Percentiles rank a stretch among this genome's conserved stretches.
phyloP scores from a whole-genome alignment of 495 filamentous ascomycete genomes.

The Hypoxylon lenormandii region DNA sequence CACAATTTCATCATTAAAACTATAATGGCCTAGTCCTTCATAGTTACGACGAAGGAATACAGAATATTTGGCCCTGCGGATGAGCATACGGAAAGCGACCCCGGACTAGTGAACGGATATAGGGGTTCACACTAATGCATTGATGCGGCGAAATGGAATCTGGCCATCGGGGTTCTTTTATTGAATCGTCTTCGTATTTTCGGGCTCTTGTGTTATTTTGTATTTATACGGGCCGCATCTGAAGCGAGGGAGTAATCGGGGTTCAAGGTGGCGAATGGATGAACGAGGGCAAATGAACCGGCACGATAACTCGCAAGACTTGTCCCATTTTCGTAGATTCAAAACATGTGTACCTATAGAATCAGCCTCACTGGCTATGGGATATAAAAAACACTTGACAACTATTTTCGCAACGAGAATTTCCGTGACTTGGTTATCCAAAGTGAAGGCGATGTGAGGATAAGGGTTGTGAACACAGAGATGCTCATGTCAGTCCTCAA shows the following conservation, averaged over 20 bases:
- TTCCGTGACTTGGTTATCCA: neutral
- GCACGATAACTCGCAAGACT: constrained; percentile 24
- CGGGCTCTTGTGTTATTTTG: constrained; percentile 5
- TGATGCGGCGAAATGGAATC: constrained; percentile 37
- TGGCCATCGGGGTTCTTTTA: neutral
- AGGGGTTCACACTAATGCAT: constrained; percentile 38
- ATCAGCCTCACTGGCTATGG: constrained; percentile 17
- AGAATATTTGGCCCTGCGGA: constrained; percentile 11
- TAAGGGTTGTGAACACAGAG: neutral
- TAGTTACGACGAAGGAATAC: neutral
- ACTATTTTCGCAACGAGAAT: neutral
- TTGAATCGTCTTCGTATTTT: constrained; percentile 3
- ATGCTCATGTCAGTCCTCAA: too few species aligned
- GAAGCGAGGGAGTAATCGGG: constrained; percentile 20
- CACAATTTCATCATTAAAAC: constrained; percentile 2
- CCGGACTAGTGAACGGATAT: neutral
- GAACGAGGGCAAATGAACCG: constrained; percentile 37
- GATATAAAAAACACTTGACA: constrained; percentile 12
- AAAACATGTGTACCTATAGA: constrained; percentile 27
- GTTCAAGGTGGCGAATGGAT: constrained; percentile 26
- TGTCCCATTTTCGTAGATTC: constrained; percentile 9
- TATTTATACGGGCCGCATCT: constrained; percentile 15
- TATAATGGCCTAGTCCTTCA: constrained; percentile 3
- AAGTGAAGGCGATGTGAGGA: neutral
- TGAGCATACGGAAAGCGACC: constrained; percentile 12